Conservation (phyloP, 176 grass and related monocot species). For the Paspalum vaginatum region DNA sequence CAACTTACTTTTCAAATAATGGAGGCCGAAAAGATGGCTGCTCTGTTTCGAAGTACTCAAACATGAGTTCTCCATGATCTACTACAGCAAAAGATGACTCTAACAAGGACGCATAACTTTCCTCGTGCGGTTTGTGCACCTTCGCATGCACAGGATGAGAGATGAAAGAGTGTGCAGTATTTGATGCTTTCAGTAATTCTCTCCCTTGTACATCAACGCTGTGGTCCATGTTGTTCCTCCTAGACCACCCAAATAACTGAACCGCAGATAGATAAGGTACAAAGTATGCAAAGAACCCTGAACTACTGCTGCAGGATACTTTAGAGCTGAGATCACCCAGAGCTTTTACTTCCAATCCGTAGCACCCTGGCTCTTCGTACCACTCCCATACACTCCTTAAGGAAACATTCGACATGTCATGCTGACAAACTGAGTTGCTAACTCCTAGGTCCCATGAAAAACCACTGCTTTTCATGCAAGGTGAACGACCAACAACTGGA, state of each 20-base stretch:
- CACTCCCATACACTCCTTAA: conserved; percentile 65
- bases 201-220: conserved; percentile 25
- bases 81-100: conserved; percentile 37
- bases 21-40: conserved; percentile 65
- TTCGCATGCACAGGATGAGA: conserved; percentile 30
- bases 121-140: conserved; percentile 27
- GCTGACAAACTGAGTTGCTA: conserved; percentile 39
- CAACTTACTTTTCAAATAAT: conserved; percentile 76
- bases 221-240: conserved; percentile 25
- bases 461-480: conserved; percentile 34
- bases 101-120: conserved; percentile 30
- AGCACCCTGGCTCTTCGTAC: conserved; percentile 86
- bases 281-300: conserved; percentile 71
- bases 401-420: conserved; percentile 47
- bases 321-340: conserved; percentile 41
- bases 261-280: conserved; percentile 79
- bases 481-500: conserved; percentile 53
- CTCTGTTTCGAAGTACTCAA: conserved; percentile 81
- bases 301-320: conserved; percentile 23
- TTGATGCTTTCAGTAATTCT: conserved; percentile 32
- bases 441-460: conserved; percentile 37
- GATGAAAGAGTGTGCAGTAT: conserved; percentile 24
- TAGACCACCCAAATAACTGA: conserved; percentile 69
- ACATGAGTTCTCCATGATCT: conserved; percentile 54
- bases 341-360: conserved; percentile 71